Evolutionary conservation across 192 early-diverging fungal species (phyloP).

Genomic region (Coemansia sp.): DNA sequence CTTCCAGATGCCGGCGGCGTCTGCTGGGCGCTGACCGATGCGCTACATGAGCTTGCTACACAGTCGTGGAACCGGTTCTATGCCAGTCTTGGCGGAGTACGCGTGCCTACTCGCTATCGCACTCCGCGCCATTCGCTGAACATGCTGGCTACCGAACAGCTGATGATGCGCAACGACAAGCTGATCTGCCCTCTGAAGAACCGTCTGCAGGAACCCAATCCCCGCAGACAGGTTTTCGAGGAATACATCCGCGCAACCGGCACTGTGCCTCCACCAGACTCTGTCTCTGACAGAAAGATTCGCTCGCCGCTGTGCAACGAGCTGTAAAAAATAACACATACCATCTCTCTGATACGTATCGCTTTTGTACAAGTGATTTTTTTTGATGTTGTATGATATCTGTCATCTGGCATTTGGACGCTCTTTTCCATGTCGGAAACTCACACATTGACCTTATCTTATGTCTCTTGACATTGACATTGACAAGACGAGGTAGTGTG

Average conservation of each 20-base stretch:
- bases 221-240: slow-evolving; percentile 42
- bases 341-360: too few relatives aligned
- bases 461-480: too few relatives aligned
- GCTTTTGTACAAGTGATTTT: too few relatives aligned
- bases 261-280: slow-evolving; percentile 18
- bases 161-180: slow-evolving; percentile 54
- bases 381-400: too few relatives aligned
- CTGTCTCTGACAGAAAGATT: neutral
- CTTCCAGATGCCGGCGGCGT: slow-evolving; percentile 35
- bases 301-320: slow-evolving; percentile 29
- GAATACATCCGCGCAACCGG: slow-evolving; percentile 44
- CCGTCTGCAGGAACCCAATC: slow-evolving; percentile 48
- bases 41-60: slow-evolving; percentile 8
- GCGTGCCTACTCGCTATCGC: slow-evolving; percentile 46
- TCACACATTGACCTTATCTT: too few relatives aligned
- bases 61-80: slow-evolving; percentile 35
- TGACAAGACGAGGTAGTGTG: too few relatives aligned
- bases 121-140: slow-evolving; percentile 38
- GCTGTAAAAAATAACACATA: slow-evolving; percentile 9
- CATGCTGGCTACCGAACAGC: slow-evolving; percentile 54
- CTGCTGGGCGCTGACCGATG: slow-evolving; percentile 47
- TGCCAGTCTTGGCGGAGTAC: slow-evolving; percentile 39
- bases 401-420: too few relatives aligned
- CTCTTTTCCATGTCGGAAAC: too few relatives aligned
- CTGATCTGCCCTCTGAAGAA: slow-evolving; percentile 54